Evolutionary conservation across 2,329 filamentous ascomycete species (phyloP), one percentile per base, ranked within the genome.

Genomic region (Neoarthrinium moseri): DNA sequence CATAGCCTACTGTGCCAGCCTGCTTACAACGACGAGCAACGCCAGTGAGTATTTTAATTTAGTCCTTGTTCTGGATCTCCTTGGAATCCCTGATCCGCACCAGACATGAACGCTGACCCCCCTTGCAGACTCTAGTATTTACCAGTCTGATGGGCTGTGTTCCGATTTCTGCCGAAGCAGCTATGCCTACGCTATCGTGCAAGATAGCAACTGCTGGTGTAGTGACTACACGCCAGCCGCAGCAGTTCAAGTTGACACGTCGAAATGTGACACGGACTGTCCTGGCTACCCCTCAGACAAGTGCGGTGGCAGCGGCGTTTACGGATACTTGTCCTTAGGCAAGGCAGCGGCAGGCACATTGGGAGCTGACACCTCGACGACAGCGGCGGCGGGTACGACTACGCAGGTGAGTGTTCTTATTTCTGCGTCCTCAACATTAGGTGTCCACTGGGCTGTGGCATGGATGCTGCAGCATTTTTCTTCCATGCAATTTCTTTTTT

Each of bases 131-230:
- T 58, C 62, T 24, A 78, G 73, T 50, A 76, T 74, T 52, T 85
- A 67, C 50, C 85, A 90, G 62, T 87, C 86, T 17, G 83, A 89
- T 55, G 87, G 87, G 23, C 74, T 83, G 11, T 92, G 88, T 61
- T 67, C 72, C 40, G 68, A 78, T 39, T 74, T 74, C 39, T 92
- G 88, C 66, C 56, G 65, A 21, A 57, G 60, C 17, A 54, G 72
- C 13, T 87, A 74, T 52, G 86, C 87, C 30, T 88, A 84, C 51
- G 86, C 85, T 52, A 72, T 92, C 38, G 70, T 91, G 2, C 78
- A 89, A 55, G 74, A 67, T 13, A 70, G 80, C 24, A 65, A 74
- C 42, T 92, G 88, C 61, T 92, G 86, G 86, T 92, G 88, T 62
- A 84, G 85, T 29, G 77, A 90, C 61, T 83, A 83, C 56, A 73